Conservation (phyloP, 768 basidiomycete genomes). For the Suillus subaureus region DNA sequence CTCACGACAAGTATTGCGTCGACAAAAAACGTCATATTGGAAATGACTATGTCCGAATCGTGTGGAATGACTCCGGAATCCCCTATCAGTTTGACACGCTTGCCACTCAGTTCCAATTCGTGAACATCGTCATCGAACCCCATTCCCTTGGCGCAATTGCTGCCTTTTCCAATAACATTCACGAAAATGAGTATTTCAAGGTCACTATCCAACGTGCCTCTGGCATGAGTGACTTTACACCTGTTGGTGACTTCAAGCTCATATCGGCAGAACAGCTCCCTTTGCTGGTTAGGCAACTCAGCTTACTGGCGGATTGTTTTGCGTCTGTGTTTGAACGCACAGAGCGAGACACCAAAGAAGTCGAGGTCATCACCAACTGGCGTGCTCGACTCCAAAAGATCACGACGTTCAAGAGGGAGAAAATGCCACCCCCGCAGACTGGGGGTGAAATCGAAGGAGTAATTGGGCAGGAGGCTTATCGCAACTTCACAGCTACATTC, state of each 20-base stretch:
- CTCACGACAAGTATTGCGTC: slow-evolving; percentile 67
- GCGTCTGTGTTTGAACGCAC: slow-evolving; percentile 81
- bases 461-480: slow-evolving; percentile 52
- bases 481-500: slow-evolving; percentile 61
- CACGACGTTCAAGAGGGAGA: slow-evolving; percentile 53
- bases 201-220: slow-evolving; percentile 85
- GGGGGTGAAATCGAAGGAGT: slow-evolving; percentile 40
- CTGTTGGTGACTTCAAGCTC: slow-evolving; percentile 92
- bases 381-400: slow-evolving; percentile 78
- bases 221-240: slow-evolving; percentile 93
- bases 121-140: slow-evolving; percentile 96
- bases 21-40: slow-evolving; percentile 96
- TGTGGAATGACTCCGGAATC: slow-evolving; percentile 96
- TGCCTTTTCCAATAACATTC: slow-evolving; percentile 79
- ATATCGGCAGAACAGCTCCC: slow-evolving; percentile 89
- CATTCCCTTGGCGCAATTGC: slow-evolving; percentile 84
- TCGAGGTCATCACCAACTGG: slow-evolving; percentile 92
- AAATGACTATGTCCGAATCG: slow-evolving; percentile 93
- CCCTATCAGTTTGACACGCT: slow-evolving; percentile 92
- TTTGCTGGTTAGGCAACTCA: slow-evolving; percentile 84
- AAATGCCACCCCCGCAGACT: slow-evolving; percentile 23
- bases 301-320: slow-evolving; percentile 88
- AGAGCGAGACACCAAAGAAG: slow-evolving; percentile 63
- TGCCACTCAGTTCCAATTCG: slow-evolving; percentile 91
- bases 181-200: slow-evolving; percentile 96